A percentile compares a stretch with the other conserved stretches of the same genome.
phyloP scores from a whole-genome alignment of 75 land plant species.

The Picea glauca region DNA sequence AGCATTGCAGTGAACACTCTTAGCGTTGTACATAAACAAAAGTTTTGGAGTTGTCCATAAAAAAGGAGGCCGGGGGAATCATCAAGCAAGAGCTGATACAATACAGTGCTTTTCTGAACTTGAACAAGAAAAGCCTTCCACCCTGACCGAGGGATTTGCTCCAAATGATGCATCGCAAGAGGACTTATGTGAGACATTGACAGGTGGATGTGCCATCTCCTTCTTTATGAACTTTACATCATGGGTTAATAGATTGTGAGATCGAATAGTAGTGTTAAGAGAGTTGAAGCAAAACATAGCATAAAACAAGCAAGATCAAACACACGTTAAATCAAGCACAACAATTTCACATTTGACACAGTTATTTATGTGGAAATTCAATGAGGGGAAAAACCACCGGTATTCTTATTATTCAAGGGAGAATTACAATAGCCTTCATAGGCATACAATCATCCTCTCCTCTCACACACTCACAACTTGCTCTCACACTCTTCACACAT shows the following conservation, averaged over 20 bases:
- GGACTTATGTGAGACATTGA: neutral
- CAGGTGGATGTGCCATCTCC: neutral
- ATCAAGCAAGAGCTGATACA: slow-evolving; percentile 13
- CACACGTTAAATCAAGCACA: no score
- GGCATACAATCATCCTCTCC: no score
- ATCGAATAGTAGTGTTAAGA: slow-evolving; percentile 11
- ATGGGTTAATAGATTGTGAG: slow-evolving; percentile 13
- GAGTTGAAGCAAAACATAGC: no score
- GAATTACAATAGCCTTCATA: no score
- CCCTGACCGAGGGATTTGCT: slow-evolving; percentile 12
- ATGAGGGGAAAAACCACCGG: no score
- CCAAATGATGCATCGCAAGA: slow-evolving; percentile 15
- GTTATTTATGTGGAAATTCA: no score
- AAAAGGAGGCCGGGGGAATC: neutral
- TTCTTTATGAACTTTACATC: slow-evolving; percentile 14
- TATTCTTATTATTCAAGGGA: no score
- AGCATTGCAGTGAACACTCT: neutral
- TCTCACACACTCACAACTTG: no score
- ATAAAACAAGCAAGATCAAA: no score
- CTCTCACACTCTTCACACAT: no score
- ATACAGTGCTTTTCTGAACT: slow-evolving; percentile 2
- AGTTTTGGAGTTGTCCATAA: neutral
- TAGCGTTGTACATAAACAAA: neutral
- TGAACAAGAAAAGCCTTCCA: slow-evolving; percentile 11
- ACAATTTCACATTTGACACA: no score